Conservation (phyloP, 306 rosid genomes). For the Vigna hirtella region DNA sequence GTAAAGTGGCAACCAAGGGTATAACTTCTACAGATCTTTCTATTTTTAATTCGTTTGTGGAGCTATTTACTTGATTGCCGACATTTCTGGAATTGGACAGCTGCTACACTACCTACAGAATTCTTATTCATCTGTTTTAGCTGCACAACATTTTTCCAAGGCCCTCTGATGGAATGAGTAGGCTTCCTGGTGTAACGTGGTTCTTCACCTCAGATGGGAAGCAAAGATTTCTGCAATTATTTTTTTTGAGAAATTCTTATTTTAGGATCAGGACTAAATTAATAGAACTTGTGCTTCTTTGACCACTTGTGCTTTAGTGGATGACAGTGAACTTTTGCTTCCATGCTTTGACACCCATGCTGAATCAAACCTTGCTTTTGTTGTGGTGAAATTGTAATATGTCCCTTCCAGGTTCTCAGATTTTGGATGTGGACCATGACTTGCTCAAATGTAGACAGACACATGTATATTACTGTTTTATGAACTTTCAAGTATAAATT, state of each 20-base stretch:
- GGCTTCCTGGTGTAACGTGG: conserved; percentile 23
- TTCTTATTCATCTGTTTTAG: conserved; percentile 25
- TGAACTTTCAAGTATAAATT: neutral
- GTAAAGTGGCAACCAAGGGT: no score
- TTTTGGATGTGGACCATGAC: conserved; percentile 42
- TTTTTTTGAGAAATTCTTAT: conserved; percentile 34
- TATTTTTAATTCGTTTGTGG: no score
- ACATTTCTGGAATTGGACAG: neutral
- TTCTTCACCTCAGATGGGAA: conserved; percentile 13
- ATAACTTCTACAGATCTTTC: no score
- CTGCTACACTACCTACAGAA: conserved; percentile 8
- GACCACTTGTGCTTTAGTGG: conserved; percentile 33
- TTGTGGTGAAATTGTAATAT: conserved; percentile 37
- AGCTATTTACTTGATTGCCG: no score
- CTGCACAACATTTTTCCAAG: conserved; percentile 31
- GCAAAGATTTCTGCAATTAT: conserved; percentile 32
- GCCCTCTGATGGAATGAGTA: conserved; percentile 30
- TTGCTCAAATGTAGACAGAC: neutral
- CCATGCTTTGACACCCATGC: conserved; percentile 35
- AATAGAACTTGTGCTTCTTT: conserved; percentile 26
- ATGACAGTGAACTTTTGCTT: conserved; percentile 32
- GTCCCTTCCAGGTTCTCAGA: conserved; percentile 33
- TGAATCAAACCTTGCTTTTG: conserved; percentile 27
- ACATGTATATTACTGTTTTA: conserved; percentile 5
- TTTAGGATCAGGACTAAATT: conserved; percentile 11